These are phyloP conservation scores for Aphanomyces cochlioides DNA, from an alignment of 352 stramenopile genomes.

Conservation along the genomic window DNA sequence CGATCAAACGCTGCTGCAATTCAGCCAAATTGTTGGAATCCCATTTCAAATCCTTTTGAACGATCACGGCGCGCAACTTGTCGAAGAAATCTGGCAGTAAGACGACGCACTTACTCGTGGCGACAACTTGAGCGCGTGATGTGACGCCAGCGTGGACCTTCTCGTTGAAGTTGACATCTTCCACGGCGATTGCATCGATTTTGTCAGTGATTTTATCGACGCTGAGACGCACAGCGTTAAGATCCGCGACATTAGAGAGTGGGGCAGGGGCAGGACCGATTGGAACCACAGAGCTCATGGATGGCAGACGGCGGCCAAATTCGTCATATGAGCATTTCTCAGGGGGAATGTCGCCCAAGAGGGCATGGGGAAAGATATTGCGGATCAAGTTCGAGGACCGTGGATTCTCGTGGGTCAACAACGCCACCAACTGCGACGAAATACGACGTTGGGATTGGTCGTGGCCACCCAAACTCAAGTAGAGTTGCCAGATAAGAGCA, in stretches of 20 bases:
- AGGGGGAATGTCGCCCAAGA: slow-evolving; percentile 73
- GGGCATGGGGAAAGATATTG: slow-evolving; percentile 75
- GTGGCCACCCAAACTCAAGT: slow-evolving; percentile 73
- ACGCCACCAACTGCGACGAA: slow-evolving; percentile 76
- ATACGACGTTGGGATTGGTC: slow-evolving; percentile 83
- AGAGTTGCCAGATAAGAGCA: slow-evolving; percentile 77
- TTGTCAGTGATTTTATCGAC: background rate
- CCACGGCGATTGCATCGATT: background rate
- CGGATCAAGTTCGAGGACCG: slow-evolving; percentile 79
- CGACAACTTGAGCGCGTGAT: slow-evolving; percentile 66
- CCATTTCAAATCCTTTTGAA: slow-evolving; percentile 82
- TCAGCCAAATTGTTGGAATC: slow-evolving; percentile 65
- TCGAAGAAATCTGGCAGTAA: slow-evolving; percentile 86
- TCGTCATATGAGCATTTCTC: slow-evolving; percentile 79
- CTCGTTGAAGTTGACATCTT: slow-evolving; percentile 1
- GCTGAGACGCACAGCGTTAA: background rate
- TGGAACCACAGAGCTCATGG: background rate
- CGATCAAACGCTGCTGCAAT: slow-evolving; percentile 63
- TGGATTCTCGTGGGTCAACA: slow-evolving; percentile 82
- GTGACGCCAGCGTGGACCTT: slow-evolving; percentile 44
- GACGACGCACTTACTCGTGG: slow-evolving; percentile 73
- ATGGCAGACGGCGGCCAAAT: slow-evolving; percentile 68
- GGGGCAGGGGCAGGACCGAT: background rate
- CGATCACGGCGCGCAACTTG: slow-evolving; percentile 62
- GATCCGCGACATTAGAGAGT: slow-evolving; percentile 18